Percentiles rank a stretch among this genome's conserved stretches.
Evolutionary conservation across 2,329 filamentous ascomycete species (phyloP).

Genomic region (Cytospora mali): DNA sequence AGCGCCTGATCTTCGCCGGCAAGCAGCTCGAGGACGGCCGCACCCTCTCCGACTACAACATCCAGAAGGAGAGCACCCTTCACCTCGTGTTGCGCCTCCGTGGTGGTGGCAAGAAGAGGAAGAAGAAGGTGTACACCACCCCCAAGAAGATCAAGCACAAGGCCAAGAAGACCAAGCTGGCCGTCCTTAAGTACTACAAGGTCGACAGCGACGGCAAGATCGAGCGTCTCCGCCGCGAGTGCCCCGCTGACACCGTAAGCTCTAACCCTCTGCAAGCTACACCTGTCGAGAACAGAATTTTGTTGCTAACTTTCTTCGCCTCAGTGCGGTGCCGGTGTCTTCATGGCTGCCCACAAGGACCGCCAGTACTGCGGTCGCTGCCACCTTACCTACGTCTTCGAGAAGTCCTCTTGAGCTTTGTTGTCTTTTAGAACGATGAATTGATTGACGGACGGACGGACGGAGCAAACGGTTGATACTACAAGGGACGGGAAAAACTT

Average conservation of each 20-base stretch:
- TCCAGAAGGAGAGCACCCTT: conserved; percentile 99
- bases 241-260: conserved; percentile 85
- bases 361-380: conserved; percentile 91
- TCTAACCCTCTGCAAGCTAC: conserved; percentile 9
- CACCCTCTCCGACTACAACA: conserved; percentile 99
- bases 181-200: conserved; percentile 99
- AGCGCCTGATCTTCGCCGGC: conserved; percentile 99
- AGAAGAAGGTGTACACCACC: conserved; percentile 99
- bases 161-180: conserved; percentile 99
- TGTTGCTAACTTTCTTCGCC: conserved; percentile 39
- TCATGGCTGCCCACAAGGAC: conserved; percentile 99
- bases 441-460: conserved; percentile 27
- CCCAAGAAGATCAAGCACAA: conserved; percentile 99
- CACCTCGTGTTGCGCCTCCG: conserved; percentile 97
- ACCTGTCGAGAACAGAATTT: accelerated
- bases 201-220: conserved; percentile 99
- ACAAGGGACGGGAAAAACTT: conserved; percentile 24
- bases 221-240: conserved; percentile 98
- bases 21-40: conserved; percentile 99
- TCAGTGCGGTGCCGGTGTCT: conserved; percentile 98
- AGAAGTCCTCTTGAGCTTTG: conserved; percentile 61
- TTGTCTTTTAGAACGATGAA: conserved; percentile 23
- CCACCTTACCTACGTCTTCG: conserved; percentile 74
- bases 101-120: conserved; percentile 98
- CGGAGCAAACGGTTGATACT: conserved; percentile 22